Evolutionary conservation across 2,329 filamentous ascomycete species (phyloP), one percentile per base, ranked within the genome.

Genomic region (Thielaviopsis punctulata): DNA sequence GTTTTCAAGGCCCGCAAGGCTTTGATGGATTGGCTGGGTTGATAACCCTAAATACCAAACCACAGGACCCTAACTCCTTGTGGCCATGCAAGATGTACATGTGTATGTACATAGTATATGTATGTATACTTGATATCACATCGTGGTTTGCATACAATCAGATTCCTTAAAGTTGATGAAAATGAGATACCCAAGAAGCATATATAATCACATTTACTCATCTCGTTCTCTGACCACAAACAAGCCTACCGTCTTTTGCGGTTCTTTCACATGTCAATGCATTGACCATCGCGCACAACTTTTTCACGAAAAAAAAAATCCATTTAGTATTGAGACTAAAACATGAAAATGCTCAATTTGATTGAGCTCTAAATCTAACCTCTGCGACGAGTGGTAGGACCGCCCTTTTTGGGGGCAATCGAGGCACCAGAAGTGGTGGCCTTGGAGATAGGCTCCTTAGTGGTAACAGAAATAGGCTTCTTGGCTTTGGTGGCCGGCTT

Each of bases 401-500:
- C 54, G 22, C 64, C 65, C 62, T 69, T 69, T 59, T 63, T 67
- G 48, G 66, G 63, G 6, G 66, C 61, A 21, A 61, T 56, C 39
- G 60, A 49, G n/a, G 54, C 62, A n/a, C 59, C 58, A 4, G 62
- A 59, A 18, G 66, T 60, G 15, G 56, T 58, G 19, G 57, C 59
- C 21, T 54, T 53, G 10, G 56, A 49, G 15, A 58, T 61, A 10
- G 53, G 25, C 45, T 55, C 53, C 41, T 55, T 54, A 15, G 36
- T 43, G 4, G 27, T 41, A 48, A 59, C 58, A 24, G 62, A 53
- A 10, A 64, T 59, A 9, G 58, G 52, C 23, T 56, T 64, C 60
- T 66, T 68, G 52, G 63, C 63, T 63, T 73, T 73, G 52, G 63
- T 64, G 60, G 67, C 66, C 21, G 69, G 65, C 7, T 73, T 69